A percentile compares a stretch with the other conserved stretches of the same genome.
Conservation (phyloP, 2,329 filamentous ascomycete species). For the Geosmithia putterillii region DNA sequence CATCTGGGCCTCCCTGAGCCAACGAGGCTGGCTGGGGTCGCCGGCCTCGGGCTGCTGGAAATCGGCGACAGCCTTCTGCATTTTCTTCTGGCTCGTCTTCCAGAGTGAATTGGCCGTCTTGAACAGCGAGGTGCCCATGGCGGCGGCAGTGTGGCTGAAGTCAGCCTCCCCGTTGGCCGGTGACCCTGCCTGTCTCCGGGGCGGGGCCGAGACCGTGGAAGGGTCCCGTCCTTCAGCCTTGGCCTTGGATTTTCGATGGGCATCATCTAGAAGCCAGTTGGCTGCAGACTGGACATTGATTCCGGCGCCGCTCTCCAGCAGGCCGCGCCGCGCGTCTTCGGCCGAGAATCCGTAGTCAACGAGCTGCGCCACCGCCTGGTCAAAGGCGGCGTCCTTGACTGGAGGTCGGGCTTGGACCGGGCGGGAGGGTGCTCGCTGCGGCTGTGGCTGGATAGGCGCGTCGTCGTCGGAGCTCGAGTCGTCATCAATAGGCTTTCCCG, state of each 20-base stretch:
- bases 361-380: conserved; percentile 74
- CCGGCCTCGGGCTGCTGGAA: conserved; percentile 55
- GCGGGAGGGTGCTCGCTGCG: conserved; percentile 10
- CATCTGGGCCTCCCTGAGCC: conserved; percentile 70
- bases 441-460: conserved; percentile 8
- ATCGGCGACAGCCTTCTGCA: conserved; percentile 85
- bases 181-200: conserved; percentile 37
- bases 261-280: conserved; percentile 81
- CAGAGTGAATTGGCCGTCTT: conserved; percentile 92
- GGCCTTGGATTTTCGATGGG: conserved; percentile 70
- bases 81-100: conserved; percentile 87
- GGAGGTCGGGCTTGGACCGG: conserved; percentile 1
- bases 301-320: conserved; percentile 69
- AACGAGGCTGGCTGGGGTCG: conserved; percentile 76
- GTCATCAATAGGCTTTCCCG: conserved; percentile 43
- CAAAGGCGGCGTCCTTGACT: conserved; percentile 28
- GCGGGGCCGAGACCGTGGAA: conserved; percentile 19
- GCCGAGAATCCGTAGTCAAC: conserved; percentile 90
- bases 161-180: conserved; percentile 52
- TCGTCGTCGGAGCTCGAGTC: conserved; percentile 35
- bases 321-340: conserved; percentile 68
- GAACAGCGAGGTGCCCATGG: conserved; percentile 71
- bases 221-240: conserved; percentile 41
- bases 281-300: conserved; percentile 77
- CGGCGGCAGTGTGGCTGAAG: conserved; percentile 67